Conservation (phyloP, 2,329 filamentous ascomycete species). For the Fusarium sp. region DNA sequence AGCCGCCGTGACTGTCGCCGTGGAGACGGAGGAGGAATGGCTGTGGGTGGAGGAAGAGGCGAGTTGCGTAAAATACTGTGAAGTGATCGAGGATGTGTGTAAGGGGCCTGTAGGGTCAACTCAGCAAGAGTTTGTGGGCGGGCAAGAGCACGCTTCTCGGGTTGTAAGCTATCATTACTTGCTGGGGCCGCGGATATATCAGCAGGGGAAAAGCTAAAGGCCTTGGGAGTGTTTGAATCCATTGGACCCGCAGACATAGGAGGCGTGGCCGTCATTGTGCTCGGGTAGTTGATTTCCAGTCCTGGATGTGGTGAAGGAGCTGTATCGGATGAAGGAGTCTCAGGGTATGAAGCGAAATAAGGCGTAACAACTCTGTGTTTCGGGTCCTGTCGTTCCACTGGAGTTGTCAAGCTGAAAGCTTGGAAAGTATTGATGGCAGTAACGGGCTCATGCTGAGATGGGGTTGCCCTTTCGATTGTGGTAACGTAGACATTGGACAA, state of each 20-base stretch:
- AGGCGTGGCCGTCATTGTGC: slow-evolving; percentile 66
- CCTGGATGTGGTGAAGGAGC: slow-evolving; percentile 56
- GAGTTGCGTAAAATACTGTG: slow-evolving; percentile 74
- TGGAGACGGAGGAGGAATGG: slow-evolving; percentile 60
- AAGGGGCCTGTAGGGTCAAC: slow-evolving; percentile 55
- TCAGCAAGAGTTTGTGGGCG: slow-evolving; percentile 24
- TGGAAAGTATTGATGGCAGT: slow-evolving; percentile 58
- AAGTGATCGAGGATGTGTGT: slow-evolving; percentile 65
- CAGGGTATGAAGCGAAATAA: slow-evolving; percentile 56
- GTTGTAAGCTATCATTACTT: slow-evolving; percentile 2
- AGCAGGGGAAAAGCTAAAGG: slow-evolving; percentile 57
- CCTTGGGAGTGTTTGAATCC: slow-evolving; percentile 51
- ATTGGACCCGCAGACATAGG: slow-evolving; percentile 62
- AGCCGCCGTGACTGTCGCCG: slow-evolving; percentile 62
- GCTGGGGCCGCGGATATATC: slow-evolving; percentile 40
- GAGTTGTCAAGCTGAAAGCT: slow-evolving; percentile 44
- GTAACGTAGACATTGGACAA: slow-evolving; percentile 71
- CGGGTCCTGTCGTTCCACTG: slow-evolving; percentile 43
- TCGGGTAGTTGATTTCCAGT: slow-evolving; percentile 59
- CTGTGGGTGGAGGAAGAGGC: slow-evolving; percentile 62
- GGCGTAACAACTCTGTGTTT: slow-evolving; percentile 53
- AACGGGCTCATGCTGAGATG: slow-evolving; percentile 55
- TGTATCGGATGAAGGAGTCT: slow-evolving; percentile 62
- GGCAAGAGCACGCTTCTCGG: slow-evolving; percentile 24
- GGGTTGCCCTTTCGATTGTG: slow-evolving; percentile 66